phyloP scores from a whole-genome alignment of 495 filamentous ascomycete genomes.

The Podospora comata region DNA sequence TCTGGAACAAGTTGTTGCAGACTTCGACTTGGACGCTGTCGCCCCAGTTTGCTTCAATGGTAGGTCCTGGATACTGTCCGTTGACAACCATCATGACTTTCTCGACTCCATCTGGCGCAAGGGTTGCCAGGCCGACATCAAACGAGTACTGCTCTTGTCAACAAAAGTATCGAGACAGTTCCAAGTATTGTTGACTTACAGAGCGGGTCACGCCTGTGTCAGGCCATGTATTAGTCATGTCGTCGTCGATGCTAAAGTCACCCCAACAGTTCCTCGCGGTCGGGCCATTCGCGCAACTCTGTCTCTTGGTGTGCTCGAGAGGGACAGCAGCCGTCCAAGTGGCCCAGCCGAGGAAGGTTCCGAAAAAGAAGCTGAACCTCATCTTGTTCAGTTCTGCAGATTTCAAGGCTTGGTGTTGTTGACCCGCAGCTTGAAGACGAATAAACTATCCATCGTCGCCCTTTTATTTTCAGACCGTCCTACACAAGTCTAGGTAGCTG shows the following conservation, averaged over 20 bases:
- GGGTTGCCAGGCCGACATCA: constrained; percentile 33
- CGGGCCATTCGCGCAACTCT: constrained; percentile 14
- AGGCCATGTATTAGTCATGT: constrained; percentile 15
- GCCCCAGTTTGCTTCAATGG: constrained; percentile 49
- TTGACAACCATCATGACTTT: constrained; percentile 46
- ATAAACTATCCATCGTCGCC: not conserved
- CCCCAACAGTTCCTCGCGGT: constrained; percentile 25
- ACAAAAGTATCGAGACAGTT: constrained; percentile 36
- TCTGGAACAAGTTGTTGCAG: constrained; percentile 46
- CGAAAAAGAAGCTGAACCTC: not conserved
- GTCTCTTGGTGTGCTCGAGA: constrained; percentile 8
- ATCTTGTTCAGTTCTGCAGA: not conserved
- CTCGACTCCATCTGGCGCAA: constrained; percentile 45
- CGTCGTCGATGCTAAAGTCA: constrained; percentile 16
- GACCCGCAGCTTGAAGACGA: not conserved
- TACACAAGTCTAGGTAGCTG: too few relatives aligned
- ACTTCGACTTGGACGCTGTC: constrained; percentile 56
- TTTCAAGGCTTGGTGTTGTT: not conserved
- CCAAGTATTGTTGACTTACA: constrained; percentile 38
- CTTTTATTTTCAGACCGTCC: not conserved
- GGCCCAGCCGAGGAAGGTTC: not conserved
- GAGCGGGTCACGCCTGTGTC: constrained; percentile 20
- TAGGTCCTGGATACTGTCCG: constrained; percentile 28
- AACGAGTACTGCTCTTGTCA: constrained; percentile 44
- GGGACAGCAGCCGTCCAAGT: not conserved